phyloP scores from a whole-genome alignment of 495 filamentous ascomycete genomes.

The Tuber calosporum region DNA sequence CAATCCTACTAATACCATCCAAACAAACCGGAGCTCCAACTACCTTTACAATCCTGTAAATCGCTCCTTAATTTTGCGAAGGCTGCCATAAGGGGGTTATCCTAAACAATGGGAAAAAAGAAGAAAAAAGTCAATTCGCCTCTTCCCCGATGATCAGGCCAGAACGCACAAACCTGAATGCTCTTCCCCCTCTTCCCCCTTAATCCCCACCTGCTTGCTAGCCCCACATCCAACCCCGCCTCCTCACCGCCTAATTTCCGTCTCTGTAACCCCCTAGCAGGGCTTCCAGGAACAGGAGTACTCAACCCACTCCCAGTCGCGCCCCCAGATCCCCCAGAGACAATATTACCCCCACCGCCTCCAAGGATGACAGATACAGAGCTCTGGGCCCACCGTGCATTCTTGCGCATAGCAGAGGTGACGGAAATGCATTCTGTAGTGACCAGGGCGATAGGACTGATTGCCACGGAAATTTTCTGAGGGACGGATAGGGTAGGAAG shows the following conservation, averaged over 20 bases:
- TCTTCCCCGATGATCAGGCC: not conserved
- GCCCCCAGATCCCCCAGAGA: slow-evolving; percentile 42
- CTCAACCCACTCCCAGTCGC: slow-evolving; percentile 33
- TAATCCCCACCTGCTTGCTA: slow-evolving; percentile 69
- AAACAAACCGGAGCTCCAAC: not conserved
- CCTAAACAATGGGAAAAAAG: slow-evolving; percentile 42
- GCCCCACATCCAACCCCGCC: slow-evolving; percentile 44
- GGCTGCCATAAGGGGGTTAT: slow-evolving; percentile 92
- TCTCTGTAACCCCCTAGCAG: slow-evolving; percentile 33
- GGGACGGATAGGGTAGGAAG: slow-evolving; percentile 15
- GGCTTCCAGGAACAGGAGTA: slow-evolving; percentile 38
- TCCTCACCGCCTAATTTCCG: slow-evolving; percentile 43
- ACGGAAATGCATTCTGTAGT: slow-evolving; percentile 99
- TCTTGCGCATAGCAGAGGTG: slow-evolving; percentile 96
- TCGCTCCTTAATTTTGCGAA: slow-evolving; percentile 86
- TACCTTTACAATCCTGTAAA: slow-evolving; percentile 80
- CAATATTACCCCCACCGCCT: slow-evolving; percentile 51
- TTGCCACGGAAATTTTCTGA: slow-evolving; percentile 57
- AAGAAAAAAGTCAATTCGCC: slow-evolving; percentile 12
- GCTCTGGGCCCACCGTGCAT: slow-evolving; percentile 91
- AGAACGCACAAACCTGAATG: slow-evolving; percentile 54
- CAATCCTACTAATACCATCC: slow-evolving; percentile 15
- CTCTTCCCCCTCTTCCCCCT: slow-evolving; percentile 96
- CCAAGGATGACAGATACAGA: slow-evolving; percentile 94
- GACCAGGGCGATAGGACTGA: slow-evolving; percentile 89